Base-by-base conservation (phyloP, 2,329 filamentous ascomycete species). In the Blastomyces parvus region DNA sequence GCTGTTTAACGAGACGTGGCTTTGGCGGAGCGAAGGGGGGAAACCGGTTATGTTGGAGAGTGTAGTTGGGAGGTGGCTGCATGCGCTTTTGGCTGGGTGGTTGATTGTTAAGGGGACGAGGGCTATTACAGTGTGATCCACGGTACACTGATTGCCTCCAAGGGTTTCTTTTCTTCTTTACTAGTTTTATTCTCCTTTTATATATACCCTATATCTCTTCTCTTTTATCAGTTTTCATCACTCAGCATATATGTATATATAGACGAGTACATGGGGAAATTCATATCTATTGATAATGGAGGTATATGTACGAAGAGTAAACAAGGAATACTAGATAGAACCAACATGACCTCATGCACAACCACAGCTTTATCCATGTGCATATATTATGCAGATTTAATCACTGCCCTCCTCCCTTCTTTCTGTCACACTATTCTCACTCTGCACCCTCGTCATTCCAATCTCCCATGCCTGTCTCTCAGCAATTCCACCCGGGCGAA, bases 1-100 rank as follows among this genome's bases (percentile, higher is more conserved):
- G n/a, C 19, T 58, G 2, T 33, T 42, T 58, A 58, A 58, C 13
- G 56, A 58, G 56, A 58, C 56, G 56, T 58, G 56, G 56, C 13
- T 58, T 17, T 58, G 56, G 56, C 22, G 56, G n/a, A 25, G 5
- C 1, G n/a, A 40, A 17, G 36, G 13, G 13, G 56, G n/a, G 19
- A 59, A 42, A 22, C 27, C 14, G 33, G 40, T 44, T 25, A n/a
- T 59, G 33, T 30, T 59, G 56, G 56, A 59, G 25, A 36, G 33
- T n/a, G 22, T 59, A n/a, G 11, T 42, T 59, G 56, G 56, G 36
- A 42, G 33, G 25, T 59, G 56, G 56, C 9, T 59, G 56, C 56
- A 59, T 44, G 33, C 9, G 19, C 56, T 59, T 59, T 36, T 59
- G 11, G 56, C n/a, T 30, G 56, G 56, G 36, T 59, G 56, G 56